These are phyloP conservation scores for Pseudozyma pruni DNA, from an alignment of 1,284 basidiomycete species.

Conservation along the genomic window DNA sequence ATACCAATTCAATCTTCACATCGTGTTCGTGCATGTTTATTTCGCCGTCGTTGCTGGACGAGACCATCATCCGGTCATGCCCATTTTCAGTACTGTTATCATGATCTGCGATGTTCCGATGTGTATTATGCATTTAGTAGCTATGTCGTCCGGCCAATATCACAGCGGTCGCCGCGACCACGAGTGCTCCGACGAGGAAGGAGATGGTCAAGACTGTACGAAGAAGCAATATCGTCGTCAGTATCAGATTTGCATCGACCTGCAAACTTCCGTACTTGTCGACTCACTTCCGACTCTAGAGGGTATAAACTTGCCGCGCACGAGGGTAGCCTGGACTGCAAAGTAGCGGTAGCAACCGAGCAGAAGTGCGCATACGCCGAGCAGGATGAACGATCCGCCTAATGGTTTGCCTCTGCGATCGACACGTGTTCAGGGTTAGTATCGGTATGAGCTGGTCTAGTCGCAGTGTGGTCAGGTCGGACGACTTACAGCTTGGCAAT, in stretches of 20 bases:
- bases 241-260: too few species aligned
- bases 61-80: too few species aligned
- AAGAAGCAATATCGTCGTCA: neutral
- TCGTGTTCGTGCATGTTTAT: neutral
- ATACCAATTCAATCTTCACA: conserved; percentile 14
- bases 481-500: conserved; percentile 38
- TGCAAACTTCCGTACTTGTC: too few species aligned
- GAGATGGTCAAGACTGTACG: conserved; percentile 35
- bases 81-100: too few species aligned
- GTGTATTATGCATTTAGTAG: neutral
- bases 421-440: neutral
- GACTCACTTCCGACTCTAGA: conserved; percentile 58
- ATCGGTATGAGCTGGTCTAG: neutral
- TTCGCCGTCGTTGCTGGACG: neutral
- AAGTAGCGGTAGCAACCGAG: conserved; percentile 57
- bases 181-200: conserved; percentile 39
- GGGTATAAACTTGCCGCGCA: conserved; percentile 52
- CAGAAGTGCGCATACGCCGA: conserved; percentile 53
- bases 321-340: conserved; percentile 49
- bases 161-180: conserved; percentile 46
- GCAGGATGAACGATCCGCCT: conserved; percentile 54
- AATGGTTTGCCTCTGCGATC: conserved; percentile 55
- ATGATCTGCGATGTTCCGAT: too few species aligned
- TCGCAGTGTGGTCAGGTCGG: neutral
- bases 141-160: conserved; percentile 29